Evolutionary conservation across 441 rosid genomes (phyloP).

Genomic region (Eutrema salsugineum): DNA sequence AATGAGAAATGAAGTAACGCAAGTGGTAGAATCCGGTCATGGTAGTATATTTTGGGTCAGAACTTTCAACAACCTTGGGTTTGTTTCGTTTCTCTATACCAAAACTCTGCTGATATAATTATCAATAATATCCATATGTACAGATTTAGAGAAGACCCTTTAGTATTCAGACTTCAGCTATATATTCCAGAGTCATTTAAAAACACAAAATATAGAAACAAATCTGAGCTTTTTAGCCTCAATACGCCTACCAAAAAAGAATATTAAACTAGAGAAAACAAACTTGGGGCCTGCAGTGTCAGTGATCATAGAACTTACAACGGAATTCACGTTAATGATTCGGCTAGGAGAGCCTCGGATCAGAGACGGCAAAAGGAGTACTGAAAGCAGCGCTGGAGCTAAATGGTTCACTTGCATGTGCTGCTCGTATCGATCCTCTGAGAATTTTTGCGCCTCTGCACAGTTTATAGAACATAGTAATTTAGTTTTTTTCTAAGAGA

Average conservation of each 20-base stretch:
- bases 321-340: constrained; percentile 88
- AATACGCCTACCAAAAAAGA: constrained; percentile 1
- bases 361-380: constrained; percentile 90
- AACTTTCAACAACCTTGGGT: constrained; percentile 2
- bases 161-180: constrained; percentile 74
- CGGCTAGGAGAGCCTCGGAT: constrained; percentile 95
- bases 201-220: neutral
- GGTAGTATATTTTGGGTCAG: neutral
- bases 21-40: neutral
- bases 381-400: constrained; percentile 86
- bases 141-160: constrained; percentile 39
- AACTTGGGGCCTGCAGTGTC: neutral
- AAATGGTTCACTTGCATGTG: constrained; percentile 99
- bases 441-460: constrained; percentile 84
- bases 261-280: neutral
- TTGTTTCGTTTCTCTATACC: neutral
- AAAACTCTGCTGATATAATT: neutral
- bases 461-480: constrained; percentile 19
- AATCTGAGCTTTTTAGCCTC: neutral
- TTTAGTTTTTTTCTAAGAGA: neutral
- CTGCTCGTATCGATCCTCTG: constrained; percentile 86
- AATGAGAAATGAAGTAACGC: neutral
- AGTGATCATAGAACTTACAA: constrained; percentile 58
- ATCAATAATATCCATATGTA: neutral
- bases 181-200: neutral